Conservation (phyloP, 2,329 filamentous ascomycete genomes). For the Dactylella cylindrospora region DNA sequence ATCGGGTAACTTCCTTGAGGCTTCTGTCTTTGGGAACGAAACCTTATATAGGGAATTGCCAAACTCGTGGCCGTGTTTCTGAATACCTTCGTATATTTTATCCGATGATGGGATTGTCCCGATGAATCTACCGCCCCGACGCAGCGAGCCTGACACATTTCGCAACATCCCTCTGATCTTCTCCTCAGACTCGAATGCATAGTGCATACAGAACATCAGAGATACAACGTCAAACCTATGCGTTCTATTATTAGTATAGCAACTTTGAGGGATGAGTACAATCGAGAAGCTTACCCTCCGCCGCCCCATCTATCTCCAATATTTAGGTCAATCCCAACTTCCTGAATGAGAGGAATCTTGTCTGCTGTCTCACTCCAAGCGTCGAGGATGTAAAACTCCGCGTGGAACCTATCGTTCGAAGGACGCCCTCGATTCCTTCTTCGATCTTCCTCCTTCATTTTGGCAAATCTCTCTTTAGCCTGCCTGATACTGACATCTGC, state of each 20-base stretch:
- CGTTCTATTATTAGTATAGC: slow-evolving; percentile 3
- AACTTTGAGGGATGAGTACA: not conserved
- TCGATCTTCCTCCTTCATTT: slow-evolving; percentile 64
- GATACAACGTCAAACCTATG: slow-evolving; percentile 84
- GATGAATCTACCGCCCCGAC: slow-evolving; percentile 91
- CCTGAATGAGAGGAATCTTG: slow-evolving; percentile 75
- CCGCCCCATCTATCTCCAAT: slow-evolving; percentile 56
- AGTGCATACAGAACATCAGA: slow-evolving; percentile 99
- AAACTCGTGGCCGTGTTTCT: slow-evolving; percentile 68
- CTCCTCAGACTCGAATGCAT: slow-evolving; percentile 89
- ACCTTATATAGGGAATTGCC: slow-evolving; percentile 92
- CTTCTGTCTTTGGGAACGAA: slow-evolving; percentile 66
- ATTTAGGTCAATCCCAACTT: slow-evolving; percentile 83
- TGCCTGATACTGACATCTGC: slow-evolving; percentile 91
- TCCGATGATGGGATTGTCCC: slow-evolving; percentile 98
- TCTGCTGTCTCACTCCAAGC: slow-evolving; percentile 84
- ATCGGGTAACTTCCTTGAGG: slow-evolving; percentile 65
- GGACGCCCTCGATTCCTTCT: slow-evolving; percentile 59
- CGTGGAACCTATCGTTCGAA: slow-evolving; percentile 66
- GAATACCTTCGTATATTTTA: slow-evolving; percentile 74
- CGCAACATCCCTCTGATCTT: slow-evolving; percentile 89
- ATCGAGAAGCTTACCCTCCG: slow-evolving; percentile 40
- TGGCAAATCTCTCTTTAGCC: slow-evolving; percentile 77
- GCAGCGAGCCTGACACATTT: slow-evolving; percentile 85
- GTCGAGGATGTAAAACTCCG: slow-evolving; percentile 85